Conservation (phyloP, 2,329 filamentous ascomycete species). For the Penicillium sp. region DNA sequence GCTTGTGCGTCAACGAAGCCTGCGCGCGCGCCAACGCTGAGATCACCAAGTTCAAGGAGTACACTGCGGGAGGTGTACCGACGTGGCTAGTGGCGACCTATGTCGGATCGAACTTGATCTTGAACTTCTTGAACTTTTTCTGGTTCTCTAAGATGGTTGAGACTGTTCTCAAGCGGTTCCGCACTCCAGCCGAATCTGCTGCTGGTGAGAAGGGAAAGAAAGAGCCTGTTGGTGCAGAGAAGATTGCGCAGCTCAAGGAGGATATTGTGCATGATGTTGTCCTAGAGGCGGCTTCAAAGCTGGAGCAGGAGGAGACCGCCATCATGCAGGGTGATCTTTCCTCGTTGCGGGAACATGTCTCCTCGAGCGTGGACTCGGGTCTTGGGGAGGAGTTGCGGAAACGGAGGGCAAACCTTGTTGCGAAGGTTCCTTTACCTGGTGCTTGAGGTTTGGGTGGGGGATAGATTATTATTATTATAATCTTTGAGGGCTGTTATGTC, state of each 20-base stretch:
- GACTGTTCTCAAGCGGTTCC: constrained; percentile 62
- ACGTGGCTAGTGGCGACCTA: constrained; percentile 60
- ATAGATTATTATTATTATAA: background rate
- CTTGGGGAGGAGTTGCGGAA: constrained; percentile 84
- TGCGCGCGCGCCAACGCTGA: constrained; percentile 45
- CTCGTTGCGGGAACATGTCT: constrained; percentile 16
- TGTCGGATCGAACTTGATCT: constrained; percentile 56
- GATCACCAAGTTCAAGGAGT: constrained; percentile 50
- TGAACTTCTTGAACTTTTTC: constrained; percentile 63
- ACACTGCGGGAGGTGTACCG: constrained; percentile 46
- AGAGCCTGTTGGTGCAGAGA: constrained; percentile 7
- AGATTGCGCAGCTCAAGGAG: constrained; percentile 15
- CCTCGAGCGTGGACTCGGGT: constrained; percentile 58
- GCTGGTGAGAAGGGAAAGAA: constrained; percentile 23
- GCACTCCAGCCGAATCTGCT: constrained; percentile 30
- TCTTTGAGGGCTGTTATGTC: background rate
- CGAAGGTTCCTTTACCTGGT: constrained; percentile 16
- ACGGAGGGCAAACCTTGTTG: constrained; percentile 22
- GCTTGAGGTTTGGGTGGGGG: constrained; percentile 1
- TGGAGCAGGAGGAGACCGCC: constrained; percentile 32
- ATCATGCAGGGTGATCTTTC: constrained; percentile 26
- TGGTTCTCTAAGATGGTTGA: constrained; percentile 69
- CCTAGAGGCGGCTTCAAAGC: constrained; percentile 34
- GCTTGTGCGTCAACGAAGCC: constrained; percentile 38
- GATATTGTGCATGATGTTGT: constrained; percentile 33